These are phyloP conservation scores for Panicum hallii DNA, from an alignment of 202 grass and related monocot species.

Conservation along the genomic window DNA sequence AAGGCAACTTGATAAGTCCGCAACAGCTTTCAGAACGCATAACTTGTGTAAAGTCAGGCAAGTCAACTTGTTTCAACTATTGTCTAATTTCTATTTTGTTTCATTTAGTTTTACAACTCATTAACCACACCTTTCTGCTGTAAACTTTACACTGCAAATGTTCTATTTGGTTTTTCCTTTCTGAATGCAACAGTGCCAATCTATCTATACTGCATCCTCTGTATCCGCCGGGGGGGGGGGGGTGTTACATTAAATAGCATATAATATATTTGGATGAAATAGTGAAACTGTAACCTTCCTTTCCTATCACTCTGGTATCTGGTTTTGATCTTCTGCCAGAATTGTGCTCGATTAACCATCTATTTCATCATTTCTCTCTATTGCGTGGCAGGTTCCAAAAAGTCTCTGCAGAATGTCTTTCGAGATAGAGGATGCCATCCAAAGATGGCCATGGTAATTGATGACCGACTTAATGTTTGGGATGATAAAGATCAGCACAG, in stretches of 20 bases:
- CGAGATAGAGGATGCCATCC: slow-evolving; percentile 83
- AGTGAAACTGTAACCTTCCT: slow-evolving; percentile 12
- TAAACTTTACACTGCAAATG: slow-evolving; percentile 14
- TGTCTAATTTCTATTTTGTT: slow-evolving; percentile 38
- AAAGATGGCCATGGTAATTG: slow-evolving; percentile 99
- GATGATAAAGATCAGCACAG: slow-evolving; percentile 96
- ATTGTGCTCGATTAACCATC: background rate
- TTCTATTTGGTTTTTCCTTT: background rate
- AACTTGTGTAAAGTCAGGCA: slow-evolving; percentile 90
- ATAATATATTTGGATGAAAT: slow-evolving; percentile 14
- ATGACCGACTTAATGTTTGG: slow-evolving; percentile 93
- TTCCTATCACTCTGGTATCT: background rate
- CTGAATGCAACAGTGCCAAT: background rate
- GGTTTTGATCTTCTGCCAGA: background rate
- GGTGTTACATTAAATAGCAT: background rate
- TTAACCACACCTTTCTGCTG: background rate
- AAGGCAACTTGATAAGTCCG: slow-evolving; percentile 72
- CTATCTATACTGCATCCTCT: slow-evolving; percentile 1
- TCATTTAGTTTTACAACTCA: slow-evolving; percentile 20
- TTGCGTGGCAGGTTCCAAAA: slow-evolving; percentile 60
- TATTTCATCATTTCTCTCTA: background rate
- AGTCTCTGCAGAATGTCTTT: slow-evolving; percentile 92
- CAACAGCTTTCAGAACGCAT: slow-evolving; percentile 77
- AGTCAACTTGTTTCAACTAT: slow-evolving; percentile 37
- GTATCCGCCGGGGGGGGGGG: background rate